A percentile compares a stretch with the other conserved stretches of the same genome.
Evolutionary conservation across 441 rosid species (phyloP).

Genomic region (California macrophylla): DNA sequence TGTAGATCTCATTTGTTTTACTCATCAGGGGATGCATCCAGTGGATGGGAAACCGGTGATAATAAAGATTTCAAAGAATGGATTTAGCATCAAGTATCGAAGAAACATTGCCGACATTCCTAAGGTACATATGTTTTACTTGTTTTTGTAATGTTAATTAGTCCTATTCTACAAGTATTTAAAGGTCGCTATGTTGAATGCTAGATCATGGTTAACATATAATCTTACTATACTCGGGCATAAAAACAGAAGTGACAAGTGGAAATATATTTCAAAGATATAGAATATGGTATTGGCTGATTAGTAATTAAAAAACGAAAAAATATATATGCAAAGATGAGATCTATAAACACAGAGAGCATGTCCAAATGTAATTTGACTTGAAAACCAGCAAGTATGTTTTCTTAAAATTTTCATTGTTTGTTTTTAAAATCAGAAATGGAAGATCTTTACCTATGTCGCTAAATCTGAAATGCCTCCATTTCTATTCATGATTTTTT

Average conservation of each 20-base stretch:
- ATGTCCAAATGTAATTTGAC: background rate
- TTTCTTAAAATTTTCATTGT: background rate
- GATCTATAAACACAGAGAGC: background rate
- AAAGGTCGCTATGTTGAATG: background rate
- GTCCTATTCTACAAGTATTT: background rate
- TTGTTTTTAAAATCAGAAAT: too few relatives aligned
- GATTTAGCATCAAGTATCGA: constrained; percentile 2
- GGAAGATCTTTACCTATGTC: too few relatives aligned
- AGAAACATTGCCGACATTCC: background rate
- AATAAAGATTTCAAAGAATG: background rate
- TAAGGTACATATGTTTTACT: constrained; percentile 2
- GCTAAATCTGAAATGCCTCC: too few relatives aligned
- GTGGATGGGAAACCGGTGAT: background rate
- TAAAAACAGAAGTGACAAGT: too few relatives aligned
- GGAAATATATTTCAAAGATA: background rate
- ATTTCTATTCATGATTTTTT: too few relatives aligned
- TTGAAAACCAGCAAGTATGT: background rate
- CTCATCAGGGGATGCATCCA: constrained; percentile 3
- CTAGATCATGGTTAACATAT: background rate
- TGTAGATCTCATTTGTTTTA: background rate
- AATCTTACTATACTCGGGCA: background rate
- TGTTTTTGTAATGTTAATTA: background rate
- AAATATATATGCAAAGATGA: background rate
- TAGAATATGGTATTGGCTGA: background rate
- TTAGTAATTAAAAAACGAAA: too few relatives aligned